Evolutionary conservation across 1,139 yeast genomes (phyloP).

Genomic region (Blastobotrys raffinosifermentans): DNA sequence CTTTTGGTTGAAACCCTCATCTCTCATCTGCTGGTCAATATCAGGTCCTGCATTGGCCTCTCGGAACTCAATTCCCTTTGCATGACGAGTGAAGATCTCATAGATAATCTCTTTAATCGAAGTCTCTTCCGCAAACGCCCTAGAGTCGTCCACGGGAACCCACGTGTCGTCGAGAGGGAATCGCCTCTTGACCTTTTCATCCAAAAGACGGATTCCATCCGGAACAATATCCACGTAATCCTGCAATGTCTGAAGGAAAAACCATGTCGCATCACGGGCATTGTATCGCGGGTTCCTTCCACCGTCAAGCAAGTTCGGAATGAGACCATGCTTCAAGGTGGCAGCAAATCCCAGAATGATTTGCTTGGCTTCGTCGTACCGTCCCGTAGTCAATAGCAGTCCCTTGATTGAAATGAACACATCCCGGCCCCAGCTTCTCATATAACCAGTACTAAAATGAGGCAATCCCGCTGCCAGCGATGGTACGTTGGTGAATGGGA

Average conservation of each 20-base stretch:
- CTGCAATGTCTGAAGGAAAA: conserved; percentile 79
- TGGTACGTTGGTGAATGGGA: conserved; percentile 55
- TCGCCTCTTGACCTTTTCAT: conserved; percentile 70
- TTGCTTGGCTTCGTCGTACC: conserved; percentile 69
- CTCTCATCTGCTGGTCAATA: conserved; percentile 87
- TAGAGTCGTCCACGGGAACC: conserved; percentile 59
- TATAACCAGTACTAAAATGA: conserved; percentile 81
- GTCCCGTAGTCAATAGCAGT: conserved; percentile 65
- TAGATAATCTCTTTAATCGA: conserved; percentile 70
- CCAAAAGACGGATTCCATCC: conserved; percentile 57
- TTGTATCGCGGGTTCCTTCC: conserved; percentile 92
- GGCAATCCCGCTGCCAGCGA: conserved; percentile 96
- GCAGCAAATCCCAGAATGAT: conserved; percentile 87
- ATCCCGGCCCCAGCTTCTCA: conserved; percentile 99
- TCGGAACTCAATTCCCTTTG: conserved; percentile 76
- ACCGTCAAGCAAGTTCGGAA: conserved; percentile 88
- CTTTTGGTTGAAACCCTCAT: conserved; percentile 84
- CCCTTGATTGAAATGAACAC: conserved; percentile 87
- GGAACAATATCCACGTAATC: conserved; percentile 70
- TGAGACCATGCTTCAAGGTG: conserved; percentile 89
- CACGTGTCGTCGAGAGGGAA: conserved; percentile 87
- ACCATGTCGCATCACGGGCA: conserved; percentile 98
- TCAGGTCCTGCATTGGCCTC: conserved; percentile 94
- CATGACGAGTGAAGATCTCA: conserved; percentile 82
- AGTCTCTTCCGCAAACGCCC: conserved; percentile 68